Base-by-base conservation (phyloP, 2,329 filamentous ascomycete species). In the Alternaria dauci region DNA sequence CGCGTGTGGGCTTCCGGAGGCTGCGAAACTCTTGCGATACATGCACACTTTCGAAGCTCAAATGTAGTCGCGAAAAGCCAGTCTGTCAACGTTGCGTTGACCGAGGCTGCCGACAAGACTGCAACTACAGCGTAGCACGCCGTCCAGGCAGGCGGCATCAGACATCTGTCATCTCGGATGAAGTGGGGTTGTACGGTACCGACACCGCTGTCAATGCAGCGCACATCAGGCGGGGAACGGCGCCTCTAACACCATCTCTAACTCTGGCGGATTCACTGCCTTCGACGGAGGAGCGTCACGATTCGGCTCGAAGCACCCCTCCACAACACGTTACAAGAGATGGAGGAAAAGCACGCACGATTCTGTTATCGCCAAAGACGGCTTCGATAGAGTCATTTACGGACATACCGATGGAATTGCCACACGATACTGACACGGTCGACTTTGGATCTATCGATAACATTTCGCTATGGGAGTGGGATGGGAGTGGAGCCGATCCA, bases 1-100 rank as follows among this genome's bases (percentile, higher is more conserved):
- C 44, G 12, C 44, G 44, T 23, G 28, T 32, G 18, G 44, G 44
- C 18, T 32, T 32, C 18, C 44, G 44, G n/a, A 28, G 44, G 44
- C 44, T 48, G 44, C 44, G 44, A 4, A 48, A 48, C 28, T 48
- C 44, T 48, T 48, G 44, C 44, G 44, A 48, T 34, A 48, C 34
- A n/a, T 48, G 44, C 4, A 48, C 44, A 18, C 18, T 34, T 16
- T 48, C 44, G 44, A 48, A 48, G 28, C 44, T 48, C 44, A 48
- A 48, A 14, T 48, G 44, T 11, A 48, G 44, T 48, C 44, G 28
- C 28, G 44, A 48, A 48, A 48, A 48, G 14, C 44, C 28, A 32
- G 44, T 48, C 8, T 48, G 44, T 18, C 44, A 48, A 34, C 44
- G 44, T 34, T 48, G 44, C 44, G 28, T 48, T 14, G 44, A 48